A percentile compares a stretch with the other conserved stretches of the same genome.
These are phyloP conservation scores for Medicago truncatula DNA, from an alignment of 306 rosid species.

Conservation along the genomic window MtrunA17r5.0-ANR NC_053045.1:34971501-34972000, in stretches of 20 bases:
- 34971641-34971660: slow-evolving; percentile 88
- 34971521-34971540: slow-evolving; percentile 33
- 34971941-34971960: slow-evolving; percentile 92
- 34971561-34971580: slow-evolving; percentile 69
- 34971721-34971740: slow-evolving; percentile 21
- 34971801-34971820: slow-evolving; percentile 78
- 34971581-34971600: slow-evolving; percentile 90
- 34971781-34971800: slow-evolving; percentile 78
- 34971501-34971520: not conserved
- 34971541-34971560: slow-evolving; percentile 70
- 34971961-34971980: slow-evolving; percentile 87
- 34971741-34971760: slow-evolving; percentile 17
- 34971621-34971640: slow-evolving; percentile 81
- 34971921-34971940: slow-evolving; percentile 65
- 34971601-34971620: slow-evolving; percentile 74
- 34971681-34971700: slow-evolving; percentile 9
- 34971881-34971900: slow-evolving; percentile 28
- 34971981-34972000: slow-evolving; percentile 85
- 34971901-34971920: slow-evolving; percentile 2
- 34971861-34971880: slow-evolving; percentile 9
- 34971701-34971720: slow-evolving; percentile 35
- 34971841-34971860: slow-evolving; percentile 38
- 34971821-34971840: slow-evolving; percentile 94
- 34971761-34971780: slow-evolving; percentile 71
- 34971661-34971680: slow-evolving; percentile 70